phyloP scores from a whole-genome alignment of 2,329 filamentous ascomycete genomes.

The Leptoxyphium fumago region DNA sequence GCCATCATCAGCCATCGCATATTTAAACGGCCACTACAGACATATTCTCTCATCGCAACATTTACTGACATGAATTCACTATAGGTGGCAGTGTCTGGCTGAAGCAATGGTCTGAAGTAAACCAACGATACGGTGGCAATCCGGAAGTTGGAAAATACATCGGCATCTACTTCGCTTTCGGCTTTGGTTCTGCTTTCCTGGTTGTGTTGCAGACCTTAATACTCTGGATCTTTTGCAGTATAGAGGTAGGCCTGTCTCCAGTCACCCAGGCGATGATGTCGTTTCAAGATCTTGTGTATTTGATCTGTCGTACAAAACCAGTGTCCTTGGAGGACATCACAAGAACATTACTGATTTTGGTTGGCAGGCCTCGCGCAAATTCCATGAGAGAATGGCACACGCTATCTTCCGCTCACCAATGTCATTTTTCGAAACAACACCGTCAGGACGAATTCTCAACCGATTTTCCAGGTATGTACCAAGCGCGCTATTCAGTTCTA shows the following conservation, averaged over 20 bases:
- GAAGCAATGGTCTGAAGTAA: slow-evolving; percentile 78
- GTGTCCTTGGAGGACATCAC: too few species aligned
- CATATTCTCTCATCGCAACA: too few species aligned
- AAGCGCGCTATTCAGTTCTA: not conserved
- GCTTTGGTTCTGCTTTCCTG: slow-evolving; percentile 68
- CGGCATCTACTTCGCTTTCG: slow-evolving; percentile 89
- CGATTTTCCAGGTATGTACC: slow-evolving; percentile 68
- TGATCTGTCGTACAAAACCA: too few species aligned
- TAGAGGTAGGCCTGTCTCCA: slow-evolving; percentile 51
- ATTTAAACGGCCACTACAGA: too few species aligned
- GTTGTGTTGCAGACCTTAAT: slow-evolving; percentile 88
- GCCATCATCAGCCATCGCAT: too few species aligned
- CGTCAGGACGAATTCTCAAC: slow-evolving; percentile 89
- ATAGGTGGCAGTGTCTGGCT: slow-evolving; percentile 76
- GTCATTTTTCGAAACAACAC: slow-evolving; percentile 97
- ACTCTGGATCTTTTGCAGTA: slow-evolving; percentile 98
- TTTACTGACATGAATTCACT: not conserved
- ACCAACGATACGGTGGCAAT: slow-evolving; percentile 54
- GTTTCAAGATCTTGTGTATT: too few species aligned
- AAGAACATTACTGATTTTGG: too few species aligned
- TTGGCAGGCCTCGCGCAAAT: slow-evolving; percentile 68
- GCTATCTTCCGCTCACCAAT: slow-evolving; percentile 96
- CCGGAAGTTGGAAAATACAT: slow-evolving; percentile 75
- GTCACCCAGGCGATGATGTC: too few species aligned
- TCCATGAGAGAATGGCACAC: slow-evolving; percentile 93